These are phyloP conservation scores for Arabis alpina DNA, from an alignment of 345 rosid genomes.

Conservation along the genomic window DNA sequence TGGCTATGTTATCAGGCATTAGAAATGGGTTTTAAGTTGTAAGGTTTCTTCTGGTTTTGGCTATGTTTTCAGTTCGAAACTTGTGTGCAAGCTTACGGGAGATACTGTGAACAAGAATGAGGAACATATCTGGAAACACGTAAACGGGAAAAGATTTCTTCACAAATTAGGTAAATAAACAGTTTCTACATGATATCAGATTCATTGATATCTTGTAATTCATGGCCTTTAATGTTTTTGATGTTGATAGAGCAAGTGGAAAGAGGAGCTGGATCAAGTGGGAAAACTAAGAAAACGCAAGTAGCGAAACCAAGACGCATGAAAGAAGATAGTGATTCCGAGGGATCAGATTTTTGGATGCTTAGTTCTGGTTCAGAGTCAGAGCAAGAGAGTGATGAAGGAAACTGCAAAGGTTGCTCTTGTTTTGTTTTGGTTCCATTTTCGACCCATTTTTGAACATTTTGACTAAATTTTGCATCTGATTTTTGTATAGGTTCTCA, in stretches of 20 bases:
- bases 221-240: conserved; percentile 1
- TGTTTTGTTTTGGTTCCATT: background rate
- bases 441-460: background rate
- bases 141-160: conserved; percentile 84
- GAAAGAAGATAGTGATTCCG: conserved; percentile 55
- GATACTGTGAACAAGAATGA: conserved; percentile 84
- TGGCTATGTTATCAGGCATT: conserved; percentile 41
- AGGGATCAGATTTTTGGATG: conserved; percentile 78
- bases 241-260: conserved; percentile 64
- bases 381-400: conserved; percentile 56
- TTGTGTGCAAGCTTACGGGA: conserved; percentile 86
- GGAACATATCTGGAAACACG: conserved; percentile 93
- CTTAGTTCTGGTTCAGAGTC: conserved; percentile 71
- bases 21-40: background rate
- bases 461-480: conserved; percentile 7
- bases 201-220: conserved; percentile 11
- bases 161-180: conserved; percentile 64
- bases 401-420: conserved; percentile 50
- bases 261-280: conserved; percentile 40
- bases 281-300: conserved; percentile 37
- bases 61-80: conserved; percentile 60
- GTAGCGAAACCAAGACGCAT: conserved; percentile 43
- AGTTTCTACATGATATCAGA: conserved; percentile 4
- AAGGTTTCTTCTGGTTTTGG: conserved; percentile 10
- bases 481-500: conserved; percentile 31